These are phyloP conservation scores for Xylaria sp. DNA, from an alignment of 2,329 filamentous ascomycete species.

Conservation along the genomic window DNA sequence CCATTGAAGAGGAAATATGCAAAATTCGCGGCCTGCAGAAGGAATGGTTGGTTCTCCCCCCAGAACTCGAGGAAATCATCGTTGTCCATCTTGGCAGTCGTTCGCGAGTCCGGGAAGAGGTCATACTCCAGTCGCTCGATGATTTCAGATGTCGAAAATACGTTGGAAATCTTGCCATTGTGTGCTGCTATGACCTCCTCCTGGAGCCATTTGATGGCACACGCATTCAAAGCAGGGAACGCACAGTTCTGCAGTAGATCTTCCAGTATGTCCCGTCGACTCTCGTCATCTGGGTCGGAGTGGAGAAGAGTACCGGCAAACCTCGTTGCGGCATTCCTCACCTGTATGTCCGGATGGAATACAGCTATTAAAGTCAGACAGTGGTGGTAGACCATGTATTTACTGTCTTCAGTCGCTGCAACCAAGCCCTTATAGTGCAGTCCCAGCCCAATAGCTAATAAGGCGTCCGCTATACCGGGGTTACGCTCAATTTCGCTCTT, in stretches of 20 bases:
- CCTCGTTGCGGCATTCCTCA: constrained; percentile 65
- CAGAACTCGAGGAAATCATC: constrained; percentile 63
- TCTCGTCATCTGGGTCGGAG: constrained; percentile 67
- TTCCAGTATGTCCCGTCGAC: constrained; percentile 70
- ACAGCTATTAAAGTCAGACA: constrained; percentile 66
- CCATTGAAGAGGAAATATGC: constrained; percentile 65
- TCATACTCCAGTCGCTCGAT: constrained; percentile 70
- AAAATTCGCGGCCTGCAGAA: constrained; percentile 71
- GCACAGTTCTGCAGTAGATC: constrained; percentile 74
- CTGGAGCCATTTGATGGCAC: constrained; percentile 71
- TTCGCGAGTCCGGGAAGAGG: constrained; percentile 68
- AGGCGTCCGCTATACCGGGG: constrained; percentile 67
- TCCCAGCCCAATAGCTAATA: constrained; percentile 70
- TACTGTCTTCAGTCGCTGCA: constrained; percentile 50
- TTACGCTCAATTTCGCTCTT: constrained; percentile 61
- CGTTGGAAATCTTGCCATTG: constrained; percentile 46
- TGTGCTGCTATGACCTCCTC: constrained; percentile 67
- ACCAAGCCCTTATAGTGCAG: constrained; percentile 63
- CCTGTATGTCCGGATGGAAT: constrained; percentile 65
- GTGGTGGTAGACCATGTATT: constrained; percentile 71
- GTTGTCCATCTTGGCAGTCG: constrained; percentile 56
- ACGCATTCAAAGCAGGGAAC: constrained; percentile 70
- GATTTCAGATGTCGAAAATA: constrained; percentile 65
- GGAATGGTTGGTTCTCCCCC: constrained; percentile 62
- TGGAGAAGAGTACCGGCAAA: constrained; percentile 67